Conservation (phyloP, 305 asterid species). For the Coffea humblotiana region DNA sequence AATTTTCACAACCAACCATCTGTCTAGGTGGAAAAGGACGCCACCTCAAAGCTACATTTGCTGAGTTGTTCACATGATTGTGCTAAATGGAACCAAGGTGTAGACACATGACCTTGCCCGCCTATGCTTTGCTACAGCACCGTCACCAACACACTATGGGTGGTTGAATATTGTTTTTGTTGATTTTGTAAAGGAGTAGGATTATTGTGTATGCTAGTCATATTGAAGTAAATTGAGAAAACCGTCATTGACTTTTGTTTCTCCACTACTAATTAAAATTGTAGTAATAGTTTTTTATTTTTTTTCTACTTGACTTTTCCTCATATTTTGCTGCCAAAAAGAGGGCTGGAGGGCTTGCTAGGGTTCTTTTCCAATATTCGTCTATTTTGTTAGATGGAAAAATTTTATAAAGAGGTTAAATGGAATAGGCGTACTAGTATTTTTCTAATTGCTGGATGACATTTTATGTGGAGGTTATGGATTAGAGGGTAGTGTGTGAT, state of each 20-base stretch:
- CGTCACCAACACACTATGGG: constrained; percentile 33
- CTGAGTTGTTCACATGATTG: constrained; percentile 39
- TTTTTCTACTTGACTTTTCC: background rate
- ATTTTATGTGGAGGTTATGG: background rate
- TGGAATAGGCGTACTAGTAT: too few species aligned
- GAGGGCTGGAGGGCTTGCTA: background rate
- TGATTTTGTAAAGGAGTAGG: background rate
- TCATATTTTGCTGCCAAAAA: background rate
- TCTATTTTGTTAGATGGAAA: background rate
- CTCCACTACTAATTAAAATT: background rate
- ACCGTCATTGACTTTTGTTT: constrained; percentile 3
- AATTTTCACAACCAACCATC: constrained; percentile 27
- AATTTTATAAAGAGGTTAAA: too few species aligned
- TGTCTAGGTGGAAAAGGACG: constrained; percentile 20
- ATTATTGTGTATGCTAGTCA: background rate
- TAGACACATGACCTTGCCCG: constrained; percentile 6
- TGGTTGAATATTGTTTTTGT: constrained; percentile 11
- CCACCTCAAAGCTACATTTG: constrained; percentile 23
- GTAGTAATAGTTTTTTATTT: too few species aligned
- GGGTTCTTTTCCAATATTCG: background rate
- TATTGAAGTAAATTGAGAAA: background rate
- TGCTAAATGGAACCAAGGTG: constrained; percentile 5
- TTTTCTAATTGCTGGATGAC: background rate
- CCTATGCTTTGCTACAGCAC: background rate
- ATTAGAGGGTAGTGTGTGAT: background rate